Evolutionary conservation across 495 filamentous ascomycete species (phyloP), one percentile per base, ranked within the genome.

Genomic region (Terfezia claveryi): DNA sequence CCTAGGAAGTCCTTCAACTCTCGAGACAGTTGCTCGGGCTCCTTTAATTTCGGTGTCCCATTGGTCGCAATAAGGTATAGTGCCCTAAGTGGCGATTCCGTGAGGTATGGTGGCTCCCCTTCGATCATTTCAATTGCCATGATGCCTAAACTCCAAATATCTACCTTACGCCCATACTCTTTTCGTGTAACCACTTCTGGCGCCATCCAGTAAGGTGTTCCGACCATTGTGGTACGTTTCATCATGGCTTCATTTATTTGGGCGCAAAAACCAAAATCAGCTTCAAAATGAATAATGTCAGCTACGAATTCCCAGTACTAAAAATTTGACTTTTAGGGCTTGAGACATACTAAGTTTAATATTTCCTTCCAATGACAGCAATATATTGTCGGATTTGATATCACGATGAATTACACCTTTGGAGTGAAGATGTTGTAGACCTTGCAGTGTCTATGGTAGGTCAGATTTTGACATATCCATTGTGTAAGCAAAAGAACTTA

Each of bases 41-140:
- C 87, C 69, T 96, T 96, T 71, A 98, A 88, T 37, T 81, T 75
- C 7, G 91, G 91, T 7, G 92, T 96, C 37, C 91, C 91, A 63
- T 94, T 94, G 20, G 92, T 96, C 50, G 91, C 92, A 68, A 98
- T 98, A 59, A 98, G 68, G 72, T 89, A 98, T 32, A 98, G 74
- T 4, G 91, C 91, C 46, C 91, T 79, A 49, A 98, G 78, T 9
- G 91, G 91, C 23, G 84, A 89, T 68, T 98, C 91, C 20, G 87
- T 98, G 54, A 98, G 72, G 66, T 98, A 98, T 14, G 91, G 91
- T 14, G 91, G 91, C 63, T 98, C 91, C 59, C 91, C 92, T 69
- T 98, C 91, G 58, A 98, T 94, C 91, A 98, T 98, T 68, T 98
- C 91, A 61, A 98, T 98, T n/a, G 91, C 87, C 91, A 98, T 98